phyloP scores from a whole-genome alignment of 2,329 filamentous ascomycete species.

The Penicillium concentricum region DNA sequence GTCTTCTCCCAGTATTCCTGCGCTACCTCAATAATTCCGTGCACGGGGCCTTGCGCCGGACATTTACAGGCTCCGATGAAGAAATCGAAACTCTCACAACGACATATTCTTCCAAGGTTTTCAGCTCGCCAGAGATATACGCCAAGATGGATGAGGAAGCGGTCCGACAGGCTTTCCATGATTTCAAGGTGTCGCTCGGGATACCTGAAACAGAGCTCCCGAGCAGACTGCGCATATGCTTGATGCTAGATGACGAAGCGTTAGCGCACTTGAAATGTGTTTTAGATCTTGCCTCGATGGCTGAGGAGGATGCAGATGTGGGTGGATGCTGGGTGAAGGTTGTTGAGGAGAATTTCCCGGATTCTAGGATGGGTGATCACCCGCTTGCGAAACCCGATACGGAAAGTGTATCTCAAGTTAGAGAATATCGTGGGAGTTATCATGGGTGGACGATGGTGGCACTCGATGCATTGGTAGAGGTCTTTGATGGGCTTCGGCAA shows the following conservation, averaged over 20 bases:
- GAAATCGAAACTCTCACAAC: constrained; percentile 18
- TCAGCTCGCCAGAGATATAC: constrained; percentile 19
- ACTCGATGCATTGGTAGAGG: constrained; percentile 27
- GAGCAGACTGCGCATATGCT: constrained; percentile 25
- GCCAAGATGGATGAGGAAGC: constrained; percentile 15
- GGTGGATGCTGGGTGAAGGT: constrained; percentile 26
- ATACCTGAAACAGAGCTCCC: constrained; percentile 29
- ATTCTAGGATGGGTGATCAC: constrained; percentile 17
- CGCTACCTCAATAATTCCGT: constrained; percentile 61
- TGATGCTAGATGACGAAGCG: constrained; percentile 29
- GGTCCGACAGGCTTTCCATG: constrained; percentile 27
- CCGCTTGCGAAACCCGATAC: constrained; percentile 3
- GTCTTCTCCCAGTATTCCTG: constrained; percentile 55
- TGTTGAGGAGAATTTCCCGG: constrained; percentile 32
- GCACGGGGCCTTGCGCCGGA: constrained; percentile 16
- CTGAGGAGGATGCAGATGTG: constrained; percentile 12
- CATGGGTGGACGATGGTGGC: constrained; percentile 27
- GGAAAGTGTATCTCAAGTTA: not conserved
- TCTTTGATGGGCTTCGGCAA: constrained; percentile 26
- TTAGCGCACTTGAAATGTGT: constrained; percentile 18
- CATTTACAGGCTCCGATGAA: constrained; percentile 21
- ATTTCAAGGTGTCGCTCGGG: constrained; percentile 28
- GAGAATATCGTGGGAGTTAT: constrained; percentile 16
- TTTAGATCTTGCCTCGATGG: constrained; percentile 14
- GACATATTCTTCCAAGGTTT: constrained; percentile 30